Evolutionary conservation across 108 stramenopile genomes (phyloP).

Genomic region (Pelagomonas calceolata): DNA sequence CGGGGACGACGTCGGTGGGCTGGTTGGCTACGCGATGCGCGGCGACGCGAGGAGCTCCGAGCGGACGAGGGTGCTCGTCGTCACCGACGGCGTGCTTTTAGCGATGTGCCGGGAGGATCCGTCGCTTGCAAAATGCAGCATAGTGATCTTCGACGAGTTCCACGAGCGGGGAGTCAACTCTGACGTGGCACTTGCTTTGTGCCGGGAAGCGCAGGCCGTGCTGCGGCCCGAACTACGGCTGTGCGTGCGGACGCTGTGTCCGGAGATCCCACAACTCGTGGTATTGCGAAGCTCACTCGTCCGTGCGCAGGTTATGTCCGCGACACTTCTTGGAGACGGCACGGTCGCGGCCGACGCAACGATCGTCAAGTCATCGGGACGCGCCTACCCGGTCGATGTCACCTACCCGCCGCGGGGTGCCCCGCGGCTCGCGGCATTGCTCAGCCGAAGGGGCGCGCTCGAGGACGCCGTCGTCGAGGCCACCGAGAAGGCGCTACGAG

Average conservation of each 20-base stretch:
- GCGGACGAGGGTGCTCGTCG: slow-evolving; percentile 21
- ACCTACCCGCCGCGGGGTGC: slow-evolving; percentile 31
- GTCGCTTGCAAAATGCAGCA: slow-evolving; percentile 27
- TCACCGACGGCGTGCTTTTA: slow-evolving; percentile 54
- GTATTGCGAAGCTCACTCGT: too few species aligned
- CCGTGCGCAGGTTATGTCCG: too few species aligned
- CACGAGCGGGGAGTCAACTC: slow-evolving; percentile 56
- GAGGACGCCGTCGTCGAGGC: slow-evolving; percentile 32
- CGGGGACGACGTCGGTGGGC: slow-evolving; percentile 26
- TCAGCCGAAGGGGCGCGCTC: slow-evolving; percentile 17
- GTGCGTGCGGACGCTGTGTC: too few species aligned
- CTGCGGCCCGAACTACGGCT: slow-evolving; percentile 35
- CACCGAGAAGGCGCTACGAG: slow-evolving; percentile 33
- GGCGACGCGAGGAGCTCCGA: slow-evolving; percentile 25
- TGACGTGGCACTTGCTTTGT: slow-evolving; percentile 49
- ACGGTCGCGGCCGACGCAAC: not conserved
- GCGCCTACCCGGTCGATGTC: slow-evolving; percentile 33
- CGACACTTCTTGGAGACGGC: slow-evolving; percentile 40
- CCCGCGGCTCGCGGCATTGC: slow-evolving; percentile 41
- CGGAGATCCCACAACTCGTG: too few species aligned
- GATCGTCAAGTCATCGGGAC: not conserved
- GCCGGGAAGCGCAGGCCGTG: slow-evolving; percentile 37
- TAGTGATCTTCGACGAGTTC: slow-evolving; percentile 55
- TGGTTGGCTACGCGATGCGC: slow-evolving; percentile 48
- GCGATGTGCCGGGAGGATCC: slow-evolving; percentile 43